Evolutionary conservation across 148 eudicot genomes (phyloP), one percentile per base, ranked within the genome.

Genomic region (Rhododendron molle): DNA sequence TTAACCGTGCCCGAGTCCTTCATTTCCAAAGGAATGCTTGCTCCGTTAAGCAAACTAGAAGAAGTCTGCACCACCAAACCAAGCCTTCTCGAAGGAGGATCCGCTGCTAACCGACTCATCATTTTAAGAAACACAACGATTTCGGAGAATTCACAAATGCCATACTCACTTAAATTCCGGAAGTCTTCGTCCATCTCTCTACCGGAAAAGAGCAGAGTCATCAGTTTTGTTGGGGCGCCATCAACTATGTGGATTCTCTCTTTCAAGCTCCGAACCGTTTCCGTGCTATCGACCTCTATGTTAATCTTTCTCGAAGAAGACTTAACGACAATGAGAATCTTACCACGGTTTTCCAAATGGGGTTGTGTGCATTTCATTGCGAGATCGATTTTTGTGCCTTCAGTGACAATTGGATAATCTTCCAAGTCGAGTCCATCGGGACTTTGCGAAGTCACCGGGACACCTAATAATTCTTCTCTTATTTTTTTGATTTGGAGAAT

Each of bases 241-340:
- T 94, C 97, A 4, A 95, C 86, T 4, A 96, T 96, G 85, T 96
- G 98, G 84, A 96, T 94, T 89, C 94, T 96, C 71, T 96, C 98
- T 87, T 94, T 96, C 58, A 96, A 86, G 89, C 96, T 95, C 56
- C 92, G 76, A 1, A 96, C 93, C 2, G 99, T 96, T 84, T 96
- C 99, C 18, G 92, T 88, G 83, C 50, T 81, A 34, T 95, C 97
- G 1, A 93, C 91, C 23, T 92, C 97, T 28, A 96, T 87, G 36
- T 86, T 91, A 21, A 94, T 34, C 67, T 86, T 86, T 79, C 92
- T 87, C 0, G 98, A 86, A 0, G 98, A 88, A 56, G 94, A 93
- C 81, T 93, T 92, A 52, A 95, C 83, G 4, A 88, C 87, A 30
- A 96, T 85, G 40, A 86, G 92, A 40, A 93, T 86, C 78, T 91